phyloP scores from a whole-genome alignment of 2,329 filamentous ascomycete genomes.

The Penicillium capsulatum region DNA sequence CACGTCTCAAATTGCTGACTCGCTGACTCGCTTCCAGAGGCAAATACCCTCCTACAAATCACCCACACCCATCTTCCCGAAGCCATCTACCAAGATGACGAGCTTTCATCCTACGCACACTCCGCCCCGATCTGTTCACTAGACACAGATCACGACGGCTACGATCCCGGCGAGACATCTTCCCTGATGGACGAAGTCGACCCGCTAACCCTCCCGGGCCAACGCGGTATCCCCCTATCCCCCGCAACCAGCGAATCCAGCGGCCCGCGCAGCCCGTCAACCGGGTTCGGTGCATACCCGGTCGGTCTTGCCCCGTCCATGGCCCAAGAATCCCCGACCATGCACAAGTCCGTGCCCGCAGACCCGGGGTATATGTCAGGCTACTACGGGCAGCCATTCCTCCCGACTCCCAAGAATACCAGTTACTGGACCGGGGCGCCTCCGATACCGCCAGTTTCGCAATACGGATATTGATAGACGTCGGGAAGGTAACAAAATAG shows the following conservation, averaged over 20 bases:
- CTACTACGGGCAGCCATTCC: slow-evolving; percentile 15
- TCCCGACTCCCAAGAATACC: slow-evolving; percentile 10
- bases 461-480: slow-evolving; percentile 17
- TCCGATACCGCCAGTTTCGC: slow-evolving; percentile 8
- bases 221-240: slow-evolving; percentile 13
- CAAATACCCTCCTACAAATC: slow-evolving; percentile 18
- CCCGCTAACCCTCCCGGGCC: background rate
- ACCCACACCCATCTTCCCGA: slow-evolving; percentile 19
- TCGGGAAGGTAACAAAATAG: no score
- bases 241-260: slow-evolving; percentile 22
- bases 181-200: slow-evolving; percentile 8
- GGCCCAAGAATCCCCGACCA: slow-evolving; percentile 8
- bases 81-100: slow-evolving; percentile 11
- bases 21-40: no score
- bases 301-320: slow-evolving; percentile 6
- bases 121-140: slow-evolving; percentile 3
- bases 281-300: slow-evolving; percentile 12
- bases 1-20: no score
- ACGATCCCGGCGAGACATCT: slow-evolving; percentile 3
- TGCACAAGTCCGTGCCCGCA: slow-evolving; percentile 10
- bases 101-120: slow-evolving; percentile 7
- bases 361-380: slow-evolving; percentile 12
- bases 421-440: slow-evolving; percentile 17
- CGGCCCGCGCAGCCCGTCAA: slow-evolving; percentile 18
- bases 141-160: slow-evolving; percentile 5